phyloP scores from a whole-genome alignment of 345 rosid genomes.

The Durio zibethinus region DNA sequence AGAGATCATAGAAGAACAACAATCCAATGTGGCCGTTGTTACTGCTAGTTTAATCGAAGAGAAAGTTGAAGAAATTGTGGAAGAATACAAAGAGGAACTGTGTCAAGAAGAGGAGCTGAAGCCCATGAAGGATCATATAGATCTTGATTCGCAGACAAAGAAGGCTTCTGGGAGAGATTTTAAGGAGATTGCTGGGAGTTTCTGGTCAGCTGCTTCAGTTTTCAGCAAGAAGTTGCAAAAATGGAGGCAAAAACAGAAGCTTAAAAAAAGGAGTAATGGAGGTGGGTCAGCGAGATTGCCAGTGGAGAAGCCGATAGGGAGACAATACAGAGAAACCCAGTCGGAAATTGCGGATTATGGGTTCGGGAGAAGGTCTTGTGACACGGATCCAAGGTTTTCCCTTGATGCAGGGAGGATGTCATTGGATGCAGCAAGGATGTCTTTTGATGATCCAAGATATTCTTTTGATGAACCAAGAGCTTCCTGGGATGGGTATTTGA shows the following conservation, averaged over 20 bases:
- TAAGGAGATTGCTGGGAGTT: constrained; percentile 75
- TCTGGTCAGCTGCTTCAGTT: constrained; percentile 98
- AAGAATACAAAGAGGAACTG: constrained; percentile 26
- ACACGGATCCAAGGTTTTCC: constrained; percentile 95
- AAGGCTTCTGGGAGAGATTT: constrained; percentile 68
- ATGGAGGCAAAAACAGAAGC: constrained; percentile 96
- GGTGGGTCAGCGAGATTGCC: constrained; percentile 85
- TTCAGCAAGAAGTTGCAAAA: constrained; percentile 94
- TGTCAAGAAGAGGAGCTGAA: constrained; percentile 54
- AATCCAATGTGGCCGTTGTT: constrained; percentile 34
- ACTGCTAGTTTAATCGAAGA: constrained; percentile 43
- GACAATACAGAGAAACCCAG: constrained; percentile 91
- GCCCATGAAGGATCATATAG: constrained; percentile 89
- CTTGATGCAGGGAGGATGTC: constrained; percentile 57
- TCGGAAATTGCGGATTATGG: constrained; percentile 98
- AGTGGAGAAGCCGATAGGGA: constrained; percentile 88
- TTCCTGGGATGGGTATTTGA: constrained; percentile 88
- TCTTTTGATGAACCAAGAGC: constrained; percentile 98
- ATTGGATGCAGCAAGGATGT: constrained; percentile 75
- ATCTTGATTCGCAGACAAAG: constrained; percentile 78
- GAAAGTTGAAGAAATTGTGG: constrained; percentile 35
- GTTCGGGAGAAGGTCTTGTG: constrained; percentile 94
- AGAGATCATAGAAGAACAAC: constrained; percentile 39
- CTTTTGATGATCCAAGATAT: constrained; percentile 80
- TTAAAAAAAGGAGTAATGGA: constrained; percentile 62